phyloP scores from a whole-genome alignment of 2,329 filamentous ascomycete species.

The Pseudonectria buxi region DNA sequence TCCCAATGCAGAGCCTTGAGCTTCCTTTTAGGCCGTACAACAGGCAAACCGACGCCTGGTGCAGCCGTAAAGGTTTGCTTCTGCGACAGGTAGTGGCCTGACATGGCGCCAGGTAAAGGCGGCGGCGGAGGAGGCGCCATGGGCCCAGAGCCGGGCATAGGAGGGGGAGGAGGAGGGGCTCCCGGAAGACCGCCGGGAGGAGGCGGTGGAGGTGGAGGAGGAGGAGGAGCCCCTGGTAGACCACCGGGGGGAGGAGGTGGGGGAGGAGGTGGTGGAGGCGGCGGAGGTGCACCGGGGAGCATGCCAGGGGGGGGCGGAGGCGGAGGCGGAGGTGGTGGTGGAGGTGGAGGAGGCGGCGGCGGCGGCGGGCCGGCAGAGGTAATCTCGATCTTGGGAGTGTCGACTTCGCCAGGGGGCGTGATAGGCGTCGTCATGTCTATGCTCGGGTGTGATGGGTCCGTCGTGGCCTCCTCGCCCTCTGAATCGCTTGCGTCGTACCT shows the following conservation, averaged over 20 bases:
- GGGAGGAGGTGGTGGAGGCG: conserved; percentile 30
- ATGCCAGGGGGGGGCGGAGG: conserved; percentile 32
- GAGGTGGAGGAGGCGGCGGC: conserved; percentile 34
- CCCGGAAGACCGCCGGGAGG: conserved; percentile 37
- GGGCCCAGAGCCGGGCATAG: conserved; percentile 33
- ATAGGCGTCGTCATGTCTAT: conserved; percentile 64
- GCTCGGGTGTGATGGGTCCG: conserved; percentile 68
- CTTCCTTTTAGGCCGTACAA: conserved; percentile 94
- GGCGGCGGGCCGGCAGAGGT: conserved; percentile 32
- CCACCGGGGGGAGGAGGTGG: conserved; percentile 36
- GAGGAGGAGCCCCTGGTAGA: conserved; percentile 35
- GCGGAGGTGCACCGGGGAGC: conserved; percentile 23
- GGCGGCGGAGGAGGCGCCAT: conserved; percentile 51
- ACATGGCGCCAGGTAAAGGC: conserved; percentile 61
- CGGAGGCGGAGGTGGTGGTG: conserved; percentile 31
- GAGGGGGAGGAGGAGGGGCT: conserved; percentile 31
- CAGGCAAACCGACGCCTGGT: conserved; percentile 60
- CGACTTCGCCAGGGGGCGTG: conserved; percentile 55
- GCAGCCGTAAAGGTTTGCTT: conserved; percentile 49
- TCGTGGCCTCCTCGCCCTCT: conserved; percentile 62
- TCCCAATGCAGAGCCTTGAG: conserved; percentile 99
- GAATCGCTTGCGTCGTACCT: conserved; percentile 67
- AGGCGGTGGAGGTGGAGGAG: conserved; percentile 41
- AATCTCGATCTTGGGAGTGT: conserved; percentile 56
- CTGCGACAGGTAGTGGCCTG: conserved; percentile 70